Evolutionary conservation across 208 protist species (phyloP).

Genomic region (Tritrichomonas musculus): DNA sequence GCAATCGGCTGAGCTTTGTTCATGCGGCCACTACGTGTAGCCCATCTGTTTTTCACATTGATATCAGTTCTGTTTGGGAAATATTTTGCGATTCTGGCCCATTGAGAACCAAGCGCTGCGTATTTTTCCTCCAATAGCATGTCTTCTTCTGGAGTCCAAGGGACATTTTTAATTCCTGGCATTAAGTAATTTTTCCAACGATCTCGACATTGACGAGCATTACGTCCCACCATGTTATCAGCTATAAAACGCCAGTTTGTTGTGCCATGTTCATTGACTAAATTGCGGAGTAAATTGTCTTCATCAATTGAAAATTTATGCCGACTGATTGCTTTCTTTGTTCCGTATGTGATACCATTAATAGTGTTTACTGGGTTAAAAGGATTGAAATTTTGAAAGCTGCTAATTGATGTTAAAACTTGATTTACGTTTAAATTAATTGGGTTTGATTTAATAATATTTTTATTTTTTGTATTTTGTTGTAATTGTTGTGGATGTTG

Average conservation of each 20-base stretch:
- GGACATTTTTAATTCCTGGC: neutral
- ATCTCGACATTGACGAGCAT: neutral
- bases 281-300: neutral
- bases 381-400: too few species aligned
- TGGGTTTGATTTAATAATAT: too few species aligned
- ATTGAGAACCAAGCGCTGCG: neutral
- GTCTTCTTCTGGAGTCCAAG: neutral
- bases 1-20: too few species aligned
- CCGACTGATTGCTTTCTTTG: neutral
- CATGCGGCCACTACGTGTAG: too few species aligned
- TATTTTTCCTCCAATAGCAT: neutral
- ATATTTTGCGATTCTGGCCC: neutral
- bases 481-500: too few species aligned
- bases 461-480: too few species aligned
- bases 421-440: too few species aligned
- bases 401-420: too few species aligned
- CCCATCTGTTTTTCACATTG: neutral
- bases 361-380: too few species aligned
- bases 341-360: too few species aligned
- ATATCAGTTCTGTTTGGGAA: neutral
- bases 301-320: neutral
- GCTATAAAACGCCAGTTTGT: neutral
- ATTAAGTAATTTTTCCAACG: constrained; percentile 17
- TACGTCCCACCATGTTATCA: neutral
- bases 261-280: neutral